A percentile compares a stretch with the other conserved stretches of the same genome.
These are phyloP conservation scores for Trichoderma orchidacearum DNA, from an alignment of 495 filamentous ascomycete genomes.

Conservation along the genomic window DNA sequence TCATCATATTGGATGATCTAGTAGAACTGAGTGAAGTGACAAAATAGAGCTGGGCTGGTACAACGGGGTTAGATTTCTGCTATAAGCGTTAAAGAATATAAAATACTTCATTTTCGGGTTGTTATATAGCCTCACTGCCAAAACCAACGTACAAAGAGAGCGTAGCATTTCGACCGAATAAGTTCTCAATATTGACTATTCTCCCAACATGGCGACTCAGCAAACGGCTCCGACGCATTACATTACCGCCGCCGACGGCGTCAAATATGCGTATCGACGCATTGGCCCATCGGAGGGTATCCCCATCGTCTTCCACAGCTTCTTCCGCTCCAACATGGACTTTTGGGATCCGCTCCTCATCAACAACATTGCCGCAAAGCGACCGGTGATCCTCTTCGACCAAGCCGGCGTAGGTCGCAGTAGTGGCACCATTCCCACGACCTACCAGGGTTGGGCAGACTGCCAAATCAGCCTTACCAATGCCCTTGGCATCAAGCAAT, in stretches of 20 bases:
- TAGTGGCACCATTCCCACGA: neutral
- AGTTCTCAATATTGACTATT: neutral
- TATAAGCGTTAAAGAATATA: too few species aligned
- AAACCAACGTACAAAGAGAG: too few species aligned
- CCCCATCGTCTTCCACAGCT: slow-evolving; percentile 5
- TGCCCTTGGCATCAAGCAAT: too few species aligned
- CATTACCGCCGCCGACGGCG: neutral
- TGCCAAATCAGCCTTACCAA: too few species aligned
- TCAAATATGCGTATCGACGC: neutral
- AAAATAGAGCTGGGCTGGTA: too few species aligned
- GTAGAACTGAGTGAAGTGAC: too few species aligned
- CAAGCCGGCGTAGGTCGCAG: slow-evolving; percentile 10
- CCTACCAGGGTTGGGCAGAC: neutral
- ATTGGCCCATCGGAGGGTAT: neutral
- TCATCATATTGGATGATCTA: too few species aligned
- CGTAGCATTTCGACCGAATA: too few species aligned
- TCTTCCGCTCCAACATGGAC: slow-evolving; percentile 14
- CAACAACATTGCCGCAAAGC: slow-evolving; percentile 6
- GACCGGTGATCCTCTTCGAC: slow-evolving; percentile 12
- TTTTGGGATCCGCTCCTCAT: slow-evolving; percentile 12
- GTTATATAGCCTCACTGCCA: too few species aligned
- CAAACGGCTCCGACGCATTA: neutral
- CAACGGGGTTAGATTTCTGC: too few species aligned
- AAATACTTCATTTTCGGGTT: too few species aligned
- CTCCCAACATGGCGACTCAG: neutral